Conservation (phyloP, 1,284 basidiomycete genomes). For the Waitea zeae region DNA sequence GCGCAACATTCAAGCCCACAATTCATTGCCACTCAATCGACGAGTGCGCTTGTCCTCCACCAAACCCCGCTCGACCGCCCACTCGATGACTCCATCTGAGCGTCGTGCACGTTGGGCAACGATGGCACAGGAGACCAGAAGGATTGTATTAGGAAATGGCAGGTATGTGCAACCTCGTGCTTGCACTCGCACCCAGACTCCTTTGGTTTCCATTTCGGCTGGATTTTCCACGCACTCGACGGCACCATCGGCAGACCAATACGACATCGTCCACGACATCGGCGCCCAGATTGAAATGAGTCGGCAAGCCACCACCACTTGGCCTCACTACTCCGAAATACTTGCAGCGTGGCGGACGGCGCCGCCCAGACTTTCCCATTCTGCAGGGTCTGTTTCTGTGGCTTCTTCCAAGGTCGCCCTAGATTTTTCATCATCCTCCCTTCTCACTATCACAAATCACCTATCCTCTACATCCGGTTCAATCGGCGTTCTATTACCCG, state of each 20-base stretch:
- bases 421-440: slow-evolving; percentile 16
- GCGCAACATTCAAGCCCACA: no score
- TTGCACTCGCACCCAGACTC: no score
- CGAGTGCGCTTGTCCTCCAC: no score
- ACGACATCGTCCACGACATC: slow-evolving; percentile 19
- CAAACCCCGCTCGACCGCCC: no score
- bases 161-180: slow-evolving; percentile 22
- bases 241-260: no score
- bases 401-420: slow-evolving; percentile 7
- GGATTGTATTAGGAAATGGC: slow-evolving; percentile 24
- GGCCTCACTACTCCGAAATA: slow-evolving; percentile 18
- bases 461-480: slow-evolving; percentile 9
- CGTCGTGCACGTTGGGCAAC: slow-evolving; percentile 12
- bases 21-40: no score
- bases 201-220: background rate
- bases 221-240: background rate
- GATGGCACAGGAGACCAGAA: slow-evolving; percentile 21
- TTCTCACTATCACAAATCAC: slow-evolving; percentile 17
- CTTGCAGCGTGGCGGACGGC: slow-evolving; percentile 17
- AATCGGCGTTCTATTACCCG: slow-evolving; percentile 27
- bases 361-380: no score
- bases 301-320: slow-evolving; percentile 21
- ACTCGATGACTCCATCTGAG: no score
- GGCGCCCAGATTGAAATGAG: slow-evolving; percentile 19
- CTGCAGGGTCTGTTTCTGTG: slow-evolving; percentile 7